Evolutionary conservation across 495 filamentous ascomycete species (phyloP).

Genomic region (Talaromyces nanjingensis): DNA sequence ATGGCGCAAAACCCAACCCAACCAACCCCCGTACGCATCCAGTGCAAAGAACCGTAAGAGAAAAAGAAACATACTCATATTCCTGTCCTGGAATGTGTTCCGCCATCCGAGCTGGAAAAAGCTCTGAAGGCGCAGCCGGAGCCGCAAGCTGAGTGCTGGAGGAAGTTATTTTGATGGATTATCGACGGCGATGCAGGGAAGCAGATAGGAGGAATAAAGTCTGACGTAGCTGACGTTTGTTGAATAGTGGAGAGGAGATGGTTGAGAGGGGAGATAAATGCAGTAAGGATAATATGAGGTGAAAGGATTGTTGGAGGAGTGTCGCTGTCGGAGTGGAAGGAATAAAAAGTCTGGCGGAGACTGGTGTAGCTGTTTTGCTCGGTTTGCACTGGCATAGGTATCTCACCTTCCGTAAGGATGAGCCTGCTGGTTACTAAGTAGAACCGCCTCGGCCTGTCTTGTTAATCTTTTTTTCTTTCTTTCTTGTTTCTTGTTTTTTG

Average conservation of each 20-base stretch:
- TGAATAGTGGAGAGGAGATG: not conserved
- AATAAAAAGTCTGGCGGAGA: not conserved
- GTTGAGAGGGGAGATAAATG: slow-evolving; percentile 3
- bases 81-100: slow-evolving; percentile 33
- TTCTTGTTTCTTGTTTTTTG: not conserved
- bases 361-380: slow-evolving; percentile 1
- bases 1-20: not conserved
- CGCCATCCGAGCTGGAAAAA: slow-evolving; percentile 34
- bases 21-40: not conserved
- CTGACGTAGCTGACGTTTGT: not conserved
- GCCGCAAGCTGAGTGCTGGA: slow-evolving; percentile 12
- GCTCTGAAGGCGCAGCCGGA: slow-evolving; percentile 31
- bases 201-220: not conserved
- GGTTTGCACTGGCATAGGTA: slow-evolving; percentile 14
- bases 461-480: not conserved
- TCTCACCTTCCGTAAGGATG: slow-evolving; percentile 40
- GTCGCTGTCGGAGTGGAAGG: not conserved
- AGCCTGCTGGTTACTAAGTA: not conserved
- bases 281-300: not conserved
- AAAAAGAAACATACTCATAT: slow-evolving; percentile 36
- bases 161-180: slow-evolving; percentile 3
- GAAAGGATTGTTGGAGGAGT: not conserved
- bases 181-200: not conserved
- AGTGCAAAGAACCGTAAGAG: not conserved
- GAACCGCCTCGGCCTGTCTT: not conserved